Conservation (phyloP, 768 basidiomycete species). For the Hericium alpestre region DNA sequence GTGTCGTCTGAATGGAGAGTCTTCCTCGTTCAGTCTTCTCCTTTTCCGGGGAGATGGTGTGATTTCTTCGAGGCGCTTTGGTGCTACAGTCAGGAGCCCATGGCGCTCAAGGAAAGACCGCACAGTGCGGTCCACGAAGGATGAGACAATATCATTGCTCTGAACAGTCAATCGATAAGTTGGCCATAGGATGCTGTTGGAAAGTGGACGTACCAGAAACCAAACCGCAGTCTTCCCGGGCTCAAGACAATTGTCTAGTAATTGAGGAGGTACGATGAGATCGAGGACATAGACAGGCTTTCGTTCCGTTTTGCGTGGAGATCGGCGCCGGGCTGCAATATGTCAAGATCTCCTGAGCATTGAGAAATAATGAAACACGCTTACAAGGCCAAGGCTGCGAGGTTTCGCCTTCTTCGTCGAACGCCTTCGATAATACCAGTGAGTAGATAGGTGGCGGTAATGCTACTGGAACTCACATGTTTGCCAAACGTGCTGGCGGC, state of each 20-base stretch:
- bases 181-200: constrained; percentile 4
- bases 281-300: constrained; percentile 79
- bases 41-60: constrained; percentile 40
- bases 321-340: constrained; percentile 44
- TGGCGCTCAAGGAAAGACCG: constrained; percentile 55
- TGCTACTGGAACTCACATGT: constrained; percentile 32
- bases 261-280: constrained; percentile 49
- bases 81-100: constrained; percentile 33
- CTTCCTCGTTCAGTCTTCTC: constrained; percentile 25
- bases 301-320: constrained; percentile 71
- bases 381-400: constrained; percentile 34
- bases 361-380: constrained; percentile 10
- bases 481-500: constrained; percentile 61
- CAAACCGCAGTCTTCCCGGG: constrained; percentile 64
- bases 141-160: constrained; percentile 46
- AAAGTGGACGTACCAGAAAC: constrained; percentile 42
- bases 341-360: background rate
- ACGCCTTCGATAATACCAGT: constrained; percentile 35
- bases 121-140: constrained; percentile 49
- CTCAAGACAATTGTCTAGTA: constrained; percentile 71
- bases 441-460: background rate
- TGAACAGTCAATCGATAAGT: constrained; percentile 17
- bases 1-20: background rate
- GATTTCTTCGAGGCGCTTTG: constrained; percentile 4
- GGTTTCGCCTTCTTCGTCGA: constrained; percentile 52